A percentile compares a stretch with the other conserved stretches of the same genome.
These are phyloP conservation scores for Kluyveromyces wickerhamii DNA, from an alignment of 805 yeast species.

Conservation along the genomic window DNA sequence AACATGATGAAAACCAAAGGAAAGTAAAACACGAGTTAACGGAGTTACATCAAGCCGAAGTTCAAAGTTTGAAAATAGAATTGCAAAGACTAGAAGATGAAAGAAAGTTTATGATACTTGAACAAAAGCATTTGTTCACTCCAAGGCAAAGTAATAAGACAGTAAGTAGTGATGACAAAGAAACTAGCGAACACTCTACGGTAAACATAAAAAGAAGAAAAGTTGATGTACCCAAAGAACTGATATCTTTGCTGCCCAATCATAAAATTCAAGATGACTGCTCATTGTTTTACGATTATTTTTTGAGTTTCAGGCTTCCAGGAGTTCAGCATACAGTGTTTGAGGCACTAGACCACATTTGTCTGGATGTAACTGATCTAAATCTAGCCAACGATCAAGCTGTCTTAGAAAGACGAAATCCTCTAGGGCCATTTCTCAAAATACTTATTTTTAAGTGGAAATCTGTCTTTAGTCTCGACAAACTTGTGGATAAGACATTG, in stretches of 20 bases:
- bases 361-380: slow-evolving; percentile 9
- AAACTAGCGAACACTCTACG: neutral
- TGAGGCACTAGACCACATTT: slow-evolving; percentile 20
- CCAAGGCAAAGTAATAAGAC: slow-evolving; percentile 4
- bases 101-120: slow-evolving; percentile 45
- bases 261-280: slow-evolving; percentile 19
- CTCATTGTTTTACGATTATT: slow-evolving; percentile 18
- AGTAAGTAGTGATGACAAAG: slow-evolving; percentile 3
- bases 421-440: slow-evolving; percentile 2
- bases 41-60: slow-evolving; percentile 24
- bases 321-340: slow-evolving; percentile 23
- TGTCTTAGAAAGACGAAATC: neutral
- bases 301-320: slow-evolving; percentile 17
- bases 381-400: neutral
- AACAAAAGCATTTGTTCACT: slow-evolving; percentile 29
- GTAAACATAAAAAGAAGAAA: slow-evolving; percentile 10
- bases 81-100: slow-evolving; percentile 44
- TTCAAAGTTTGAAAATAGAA: slow-evolving; percentile 34
- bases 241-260: slow-evolving; percentile 8
- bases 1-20: slow-evolving; percentile 29
- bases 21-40: slow-evolving; percentile 21
- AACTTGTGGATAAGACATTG: slow-evolving; percentile 18
- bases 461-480: slow-evolving; percentile 14
- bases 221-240: slow-evolving; percentile 6
- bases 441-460: slow-evolving; percentile 2